Base-by-base conservation (phyloP, 2,329 filamentous ascomycete species). In the Talaromyces piceae region DNA sequence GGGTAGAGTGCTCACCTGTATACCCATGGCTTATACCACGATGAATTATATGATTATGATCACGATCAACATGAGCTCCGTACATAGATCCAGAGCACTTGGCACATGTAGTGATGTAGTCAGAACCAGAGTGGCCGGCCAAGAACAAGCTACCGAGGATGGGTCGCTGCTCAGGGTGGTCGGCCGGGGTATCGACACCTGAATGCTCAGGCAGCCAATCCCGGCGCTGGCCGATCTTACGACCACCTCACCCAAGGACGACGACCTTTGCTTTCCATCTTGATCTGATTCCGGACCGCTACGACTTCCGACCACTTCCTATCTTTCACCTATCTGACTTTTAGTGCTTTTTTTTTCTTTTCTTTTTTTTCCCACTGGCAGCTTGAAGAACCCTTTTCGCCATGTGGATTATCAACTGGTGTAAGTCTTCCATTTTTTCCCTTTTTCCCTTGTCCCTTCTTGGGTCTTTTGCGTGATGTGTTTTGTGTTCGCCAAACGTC, bases 321-420 rank as follows among this genome's bases (percentile, higher is more conserved):
- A 0, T 18, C n/a, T 3, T 18, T n/a, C n/a, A n/a, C n/a, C n/a
- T n/a, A n/a, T n/a, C n/a, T n/a, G n/a, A n/a, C n/a, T n/a, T n/a
- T n/a, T n/a, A n/a, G n/a, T n/a, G n/a, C n/a, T n/a, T 13, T 20
- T 5, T 1, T 37, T 46, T 26, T 12, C 28, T 26, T 22, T 43
- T n/a, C 6, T 46, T 22, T 41, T 47, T 41, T 26, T 51, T 51
- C 23, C 18, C 13, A 27, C 30, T 26, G 25, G 25, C 37, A 22
- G 9, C 22, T 41, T 12, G 11, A 7, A 25, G 41, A 41, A 44
- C 28, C 55, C 54, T 58, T n/a, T n/a, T 60, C 73, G 78, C 66
- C 58, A 95, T 95, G 90, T 95, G 88, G 88, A 87, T 95, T 71
- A 75, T 95, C 69, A 90, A 91, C 81, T 95, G 90, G 89, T 94